A percentile compares a stretch with the other conserved stretches of the same genome.
These are phyloP conservation scores for Remersonia thermophila DNA, from an alignment of 2,329 filamentous ascomycete genomes.

Conservation along the genomic window DNA sequence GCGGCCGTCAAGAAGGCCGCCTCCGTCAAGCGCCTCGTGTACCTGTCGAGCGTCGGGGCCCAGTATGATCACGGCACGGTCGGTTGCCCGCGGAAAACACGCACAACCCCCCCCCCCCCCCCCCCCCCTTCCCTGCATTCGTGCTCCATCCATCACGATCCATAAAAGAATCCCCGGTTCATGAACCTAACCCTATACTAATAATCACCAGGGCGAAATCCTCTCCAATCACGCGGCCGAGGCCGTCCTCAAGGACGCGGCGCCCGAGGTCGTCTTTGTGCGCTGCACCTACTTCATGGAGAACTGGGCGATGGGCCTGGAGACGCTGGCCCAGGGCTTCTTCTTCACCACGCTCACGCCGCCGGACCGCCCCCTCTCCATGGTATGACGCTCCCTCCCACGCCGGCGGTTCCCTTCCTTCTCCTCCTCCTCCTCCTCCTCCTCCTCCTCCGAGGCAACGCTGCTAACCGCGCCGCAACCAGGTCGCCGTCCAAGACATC, in stretches of 20 bases:
- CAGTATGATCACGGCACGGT: constrained; percentile 23
- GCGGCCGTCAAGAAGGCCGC: constrained; percentile 17
- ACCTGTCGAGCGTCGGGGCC: constrained; percentile 23
- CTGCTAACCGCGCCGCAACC: too few relatives aligned
- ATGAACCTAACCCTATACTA: neutral
- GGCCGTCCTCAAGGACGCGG: constrained; percentile 6
- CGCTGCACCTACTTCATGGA: constrained; percentile 28
- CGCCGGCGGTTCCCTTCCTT: neutral
- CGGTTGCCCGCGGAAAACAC: too few relatives aligned
- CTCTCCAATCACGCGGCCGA: constrained; percentile 25
- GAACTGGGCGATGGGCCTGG: constrained; percentile 23
- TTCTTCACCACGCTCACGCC: constrained; percentile 26
- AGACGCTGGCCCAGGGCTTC: constrained; percentile 19
- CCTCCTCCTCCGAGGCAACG: too few relatives aligned
- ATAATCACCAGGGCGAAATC: constrained; percentile 24
- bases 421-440: constrained; percentile 6
- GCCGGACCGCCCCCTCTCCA: constrained; percentile 21
- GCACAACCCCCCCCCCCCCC: too few relatives aligned
- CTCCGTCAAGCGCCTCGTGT: constrained; percentile 20
- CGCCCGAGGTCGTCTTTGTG: constrained; percentile 21
- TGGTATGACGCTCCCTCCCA: constrained; percentile 14
- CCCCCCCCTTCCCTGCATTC: too few relatives aligned
- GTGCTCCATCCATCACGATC: too few relatives aligned
- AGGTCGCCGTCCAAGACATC: constrained; percentile 19
- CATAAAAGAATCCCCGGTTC: neutral